These are phyloP conservation scores for Pisolithus albus DNA, from an alignment of 768 basidiomycete species.

Conservation along the genomic window DNA sequence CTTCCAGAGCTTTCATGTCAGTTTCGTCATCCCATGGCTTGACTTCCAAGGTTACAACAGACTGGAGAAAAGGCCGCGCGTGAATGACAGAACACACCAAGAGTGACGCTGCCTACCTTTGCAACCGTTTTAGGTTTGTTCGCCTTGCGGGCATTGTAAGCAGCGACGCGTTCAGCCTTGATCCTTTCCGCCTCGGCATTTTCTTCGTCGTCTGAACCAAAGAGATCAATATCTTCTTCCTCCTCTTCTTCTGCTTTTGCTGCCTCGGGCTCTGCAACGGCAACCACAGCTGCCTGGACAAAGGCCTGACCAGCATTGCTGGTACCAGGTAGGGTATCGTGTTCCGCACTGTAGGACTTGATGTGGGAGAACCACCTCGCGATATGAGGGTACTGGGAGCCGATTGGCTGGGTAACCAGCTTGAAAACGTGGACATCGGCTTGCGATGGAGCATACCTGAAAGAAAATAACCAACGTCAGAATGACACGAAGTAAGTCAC, in stretches of 20 bases:
- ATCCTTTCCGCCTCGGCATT: constrained; percentile 80
- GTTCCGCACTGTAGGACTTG: constrained; percentile 75
- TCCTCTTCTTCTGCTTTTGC: constrained; percentile 40
- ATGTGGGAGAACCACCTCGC: constrained; percentile 95
- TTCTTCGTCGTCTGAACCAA: constrained; percentile 78
- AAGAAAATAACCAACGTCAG: constrained; percentile 9
- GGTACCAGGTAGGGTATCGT: constrained; percentile 73
- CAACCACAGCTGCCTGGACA: constrained; percentile 42
- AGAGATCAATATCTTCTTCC: constrained; percentile 79
- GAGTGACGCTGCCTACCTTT: constrained; percentile 49
- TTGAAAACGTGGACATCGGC: constrained; percentile 92
- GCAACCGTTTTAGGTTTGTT: constrained; percentile 80
- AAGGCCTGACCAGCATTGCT: constrained; percentile 76
- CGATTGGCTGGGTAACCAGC: constrained; percentile 61
- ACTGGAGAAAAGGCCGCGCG: constrained; percentile 42
- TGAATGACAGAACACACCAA: background rate
- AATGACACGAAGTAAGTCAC: background rate
- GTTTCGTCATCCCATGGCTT: constrained; percentile 99
- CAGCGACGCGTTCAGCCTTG: constrained; percentile 90
- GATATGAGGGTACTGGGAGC: constrained; percentile 61
- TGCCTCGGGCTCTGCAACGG: constrained; percentile 40
- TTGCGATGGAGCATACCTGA: constrained; percentile 86
- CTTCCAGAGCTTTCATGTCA: constrained; percentile 86
- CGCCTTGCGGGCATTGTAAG: constrained; percentile 91
- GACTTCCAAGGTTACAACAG: constrained; percentile 95